Base-by-base conservation (phyloP, 208 protist species). In the Acanthamoeba sp. region DNA sequence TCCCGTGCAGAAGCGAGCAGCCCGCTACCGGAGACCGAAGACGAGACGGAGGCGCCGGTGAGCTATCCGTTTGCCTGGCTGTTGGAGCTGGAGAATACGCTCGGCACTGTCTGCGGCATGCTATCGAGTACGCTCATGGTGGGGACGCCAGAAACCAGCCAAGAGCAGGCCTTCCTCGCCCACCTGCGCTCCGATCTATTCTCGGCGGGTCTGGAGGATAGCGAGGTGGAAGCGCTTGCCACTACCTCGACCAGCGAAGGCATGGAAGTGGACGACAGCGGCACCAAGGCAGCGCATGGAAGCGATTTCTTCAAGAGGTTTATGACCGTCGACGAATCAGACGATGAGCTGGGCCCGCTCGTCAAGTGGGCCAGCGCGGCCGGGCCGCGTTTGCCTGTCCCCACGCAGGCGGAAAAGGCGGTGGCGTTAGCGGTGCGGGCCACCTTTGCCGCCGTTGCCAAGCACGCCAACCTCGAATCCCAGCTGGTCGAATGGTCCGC, bases 361-460 rank as follows among this genome's bases (percentile, higher is more conserved):
- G 45, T 87, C 45, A 87, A 62, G 78, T 62, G 48, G 78, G 36
- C 62, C 78, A 59, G 78, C 16, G 20, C 78, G 16, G 38, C 27
- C 42, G 78, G 78, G 29, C 78, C 38, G 40, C 78, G 78, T 38
- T 20, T 87, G 27, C 78, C 78, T 4, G 62, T 87, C 18, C 78
- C 78, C 29, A n/a, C 45, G 40, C 78, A 87, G 45, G 78, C 78
- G 27, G 78, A 87, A 45, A 34, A 34, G n/a, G 45, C 24, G 20
- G 78, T 87, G n/a, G 78, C 45, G 9, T 59, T 29, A 12, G 78
- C 78, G 10, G 78, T 87, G 14, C 38, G 78, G 22, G 78, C n/a
- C n/a, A 87, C 78, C 45, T 87, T 87, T 32, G 78, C 78, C 78
- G 78, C 78, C 78, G 45, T 87, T 29, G 78, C 18, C 40, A 87